Conservation (phyloP, 2,329 filamentous ascomycete species). For the Colletotrichum sansevieriae region DNA sequence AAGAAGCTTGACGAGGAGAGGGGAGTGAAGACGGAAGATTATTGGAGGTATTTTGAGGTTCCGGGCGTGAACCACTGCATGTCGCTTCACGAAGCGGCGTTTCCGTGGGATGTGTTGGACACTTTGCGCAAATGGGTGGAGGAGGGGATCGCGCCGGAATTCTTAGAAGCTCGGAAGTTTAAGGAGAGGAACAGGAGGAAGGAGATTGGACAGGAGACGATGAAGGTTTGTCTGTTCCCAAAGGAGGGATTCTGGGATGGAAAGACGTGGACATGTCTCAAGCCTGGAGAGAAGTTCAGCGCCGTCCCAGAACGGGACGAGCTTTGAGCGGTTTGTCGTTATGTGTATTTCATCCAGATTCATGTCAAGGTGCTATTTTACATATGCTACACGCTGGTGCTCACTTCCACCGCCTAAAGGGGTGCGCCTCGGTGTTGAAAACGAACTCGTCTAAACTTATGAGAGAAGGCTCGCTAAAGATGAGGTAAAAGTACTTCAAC, state of each 20-base stretch:
- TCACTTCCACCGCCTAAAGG: conserved; percentile 41
- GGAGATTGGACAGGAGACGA: neutral
- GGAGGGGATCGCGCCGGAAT: conserved; percentile 62
- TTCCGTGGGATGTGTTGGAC: conserved; percentile 7
- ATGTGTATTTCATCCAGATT: neutral
- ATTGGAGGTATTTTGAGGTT: conserved; percentile 57
- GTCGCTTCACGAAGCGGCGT: conserved; percentile 1
- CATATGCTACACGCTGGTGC: fast-evolving
- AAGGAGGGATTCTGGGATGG: conserved; percentile 20
- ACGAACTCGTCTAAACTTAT: conserved; percentile 72
- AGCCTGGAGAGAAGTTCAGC: neutral
- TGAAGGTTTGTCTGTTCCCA: conserved; percentile 10
- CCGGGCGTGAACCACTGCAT: conserved; percentile 65
- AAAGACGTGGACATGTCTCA: conserved; percentile 1
- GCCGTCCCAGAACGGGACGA: neutral
- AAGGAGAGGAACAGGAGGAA: neutral
- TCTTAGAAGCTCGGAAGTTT: neutral
- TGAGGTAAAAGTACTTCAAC: conserved; percentile 54
- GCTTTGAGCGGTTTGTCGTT: neutral
- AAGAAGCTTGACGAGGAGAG: neutral
- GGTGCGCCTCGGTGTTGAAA: conserved; percentile 55
- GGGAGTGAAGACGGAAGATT: neutral
- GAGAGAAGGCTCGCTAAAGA: conserved; percentile 67
- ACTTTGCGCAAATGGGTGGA: conserved; percentile 63
- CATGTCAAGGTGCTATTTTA: neutral